Conservation (phyloP, 2,329 filamentous ascomycete species). For the Immersiporthe knoxdaviesiana region DNA sequence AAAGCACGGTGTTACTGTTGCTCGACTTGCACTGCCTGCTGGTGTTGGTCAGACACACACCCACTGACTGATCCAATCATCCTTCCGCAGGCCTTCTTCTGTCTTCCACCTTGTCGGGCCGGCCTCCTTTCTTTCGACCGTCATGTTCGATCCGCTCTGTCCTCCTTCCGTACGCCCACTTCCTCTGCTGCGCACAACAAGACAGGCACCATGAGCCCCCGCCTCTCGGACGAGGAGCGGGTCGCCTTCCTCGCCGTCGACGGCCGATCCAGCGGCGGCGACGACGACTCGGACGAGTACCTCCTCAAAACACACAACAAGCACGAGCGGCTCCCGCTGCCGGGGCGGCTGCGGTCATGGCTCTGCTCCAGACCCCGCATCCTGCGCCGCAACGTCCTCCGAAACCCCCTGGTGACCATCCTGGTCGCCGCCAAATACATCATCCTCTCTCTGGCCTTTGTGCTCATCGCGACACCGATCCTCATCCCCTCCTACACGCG, state of each 20-base stretch:
- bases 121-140: background rate
- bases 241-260: slow-evolving; percentile 28
- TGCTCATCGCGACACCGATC: slow-evolving; percentile 39
- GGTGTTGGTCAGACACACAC: background rate
- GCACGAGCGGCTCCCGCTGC: slow-evolving; percentile 8
- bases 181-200: slow-evolving; percentile 4
- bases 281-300: slow-evolving; percentile 23
- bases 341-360: slow-evolving; percentile 17
- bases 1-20: background rate
- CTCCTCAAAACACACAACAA: slow-evolving; percentile 10
- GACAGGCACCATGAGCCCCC: slow-evolving; percentile 21
- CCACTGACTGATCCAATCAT: background rate
- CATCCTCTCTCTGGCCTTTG: slow-evolving; percentile 36
- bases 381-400: slow-evolving; percentile 25
- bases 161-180: background rate
- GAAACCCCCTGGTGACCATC: slow-evolving; percentile 23
- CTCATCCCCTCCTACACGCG: slow-evolving; percentile 49
- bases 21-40: background rate
- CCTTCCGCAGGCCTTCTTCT: background rate
- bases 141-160: slow-evolving; percentile 11
- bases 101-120: background rate
- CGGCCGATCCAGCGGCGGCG: slow-evolving; percentile 24
- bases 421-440: slow-evolving; percentile 32
- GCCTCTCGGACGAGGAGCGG: slow-evolving; percentile 25
- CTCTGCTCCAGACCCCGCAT: slow-evolving; percentile 26